Conservation (phyloP, 2,329 filamentous ascomycete species). For the Paecilomyces sp. region DNA sequence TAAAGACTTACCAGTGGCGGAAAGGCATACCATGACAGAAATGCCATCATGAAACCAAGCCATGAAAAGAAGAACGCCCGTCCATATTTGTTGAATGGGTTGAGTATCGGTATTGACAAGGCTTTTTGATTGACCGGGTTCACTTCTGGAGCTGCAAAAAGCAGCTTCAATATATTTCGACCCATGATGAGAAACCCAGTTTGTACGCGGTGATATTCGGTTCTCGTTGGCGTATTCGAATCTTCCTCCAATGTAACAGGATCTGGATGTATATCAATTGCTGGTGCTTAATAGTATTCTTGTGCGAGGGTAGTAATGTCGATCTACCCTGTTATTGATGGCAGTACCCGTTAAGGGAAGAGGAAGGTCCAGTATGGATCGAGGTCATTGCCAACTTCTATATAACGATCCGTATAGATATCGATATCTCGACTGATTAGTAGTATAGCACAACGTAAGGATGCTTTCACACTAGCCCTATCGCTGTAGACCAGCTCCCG, state of each 20-base stretch:
- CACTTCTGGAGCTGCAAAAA: slow-evolving; percentile 56
- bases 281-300: neutral
- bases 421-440: neutral
- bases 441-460: neutral
- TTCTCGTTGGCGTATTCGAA: neutral
- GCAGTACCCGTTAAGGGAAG: neutral
- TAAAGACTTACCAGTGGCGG: slow-evolving; percentile 62
- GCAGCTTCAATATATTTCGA: slow-evolving; percentile 17
- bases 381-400: neutral
- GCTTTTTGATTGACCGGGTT: slow-evolving; percentile 84
- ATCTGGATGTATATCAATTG: neutral
- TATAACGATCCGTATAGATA: neutral
- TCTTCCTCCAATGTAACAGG: neutral
- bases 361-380: neutral
- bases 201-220: neutral
- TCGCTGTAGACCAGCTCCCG: neutral
- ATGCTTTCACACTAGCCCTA: neutral
- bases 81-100: slow-evolving; percentile 71
- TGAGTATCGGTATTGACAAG: slow-evolving; percentile 69
- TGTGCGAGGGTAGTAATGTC: neutral
- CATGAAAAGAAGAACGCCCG: slow-evolving; percentile 87
- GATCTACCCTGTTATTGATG: neutral
- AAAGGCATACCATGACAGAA: slow-evolving; percentile 88
- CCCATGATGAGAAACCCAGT: slow-evolving; percentile 6
- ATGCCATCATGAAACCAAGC: slow-evolving; percentile 79